Conservation (phyloP, 441 rosid species). For the Heliophila coronopifolia region DNA sequence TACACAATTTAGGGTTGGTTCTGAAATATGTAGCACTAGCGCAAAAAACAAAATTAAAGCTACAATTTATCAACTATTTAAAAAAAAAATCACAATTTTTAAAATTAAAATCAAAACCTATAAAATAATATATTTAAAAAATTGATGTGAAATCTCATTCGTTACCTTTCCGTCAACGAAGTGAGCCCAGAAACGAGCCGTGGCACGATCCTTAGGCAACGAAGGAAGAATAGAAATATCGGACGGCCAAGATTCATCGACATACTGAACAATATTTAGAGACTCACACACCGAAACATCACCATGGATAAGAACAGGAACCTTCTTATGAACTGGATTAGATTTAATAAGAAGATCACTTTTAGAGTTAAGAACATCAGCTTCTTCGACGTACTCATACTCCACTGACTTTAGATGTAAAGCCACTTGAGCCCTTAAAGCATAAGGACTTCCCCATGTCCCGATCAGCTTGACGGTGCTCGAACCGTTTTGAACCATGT, state of each 20-base stretch:
- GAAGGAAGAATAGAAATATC: constrained; percentile 51
- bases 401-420: constrained; percentile 55
- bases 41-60: too few species aligned
- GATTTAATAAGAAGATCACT: constrained; percentile 58
- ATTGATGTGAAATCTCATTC: too few species aligned
- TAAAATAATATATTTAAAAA: too few species aligned
- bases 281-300: constrained; percentile 61
- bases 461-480: constrained; percentile 53
- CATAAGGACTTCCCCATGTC: constrained; percentile 61
- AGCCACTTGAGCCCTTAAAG: constrained; percentile 54
- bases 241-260: constrained; percentile 60
- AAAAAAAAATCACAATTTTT: too few species aligned
- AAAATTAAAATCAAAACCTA: too few species aligned
- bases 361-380: constrained; percentile 31
- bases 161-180: constrained; percentile 62
- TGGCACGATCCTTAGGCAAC: constrained; percentile 45
- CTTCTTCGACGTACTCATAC: constrained; percentile 52
- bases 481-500: constrained; percentile 25
- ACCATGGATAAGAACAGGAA: constrained; percentile 63
- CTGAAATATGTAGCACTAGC: too few species aligned
- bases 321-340: constrained; percentile 75
- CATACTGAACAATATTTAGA: constrained; percentile 57
- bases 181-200: constrained; percentile 59
- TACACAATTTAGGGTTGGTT: too few species aligned
- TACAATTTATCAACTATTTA: too few species aligned